Conservation (phyloP, 208 protist species). For the Leishmania arabica region DNA sequence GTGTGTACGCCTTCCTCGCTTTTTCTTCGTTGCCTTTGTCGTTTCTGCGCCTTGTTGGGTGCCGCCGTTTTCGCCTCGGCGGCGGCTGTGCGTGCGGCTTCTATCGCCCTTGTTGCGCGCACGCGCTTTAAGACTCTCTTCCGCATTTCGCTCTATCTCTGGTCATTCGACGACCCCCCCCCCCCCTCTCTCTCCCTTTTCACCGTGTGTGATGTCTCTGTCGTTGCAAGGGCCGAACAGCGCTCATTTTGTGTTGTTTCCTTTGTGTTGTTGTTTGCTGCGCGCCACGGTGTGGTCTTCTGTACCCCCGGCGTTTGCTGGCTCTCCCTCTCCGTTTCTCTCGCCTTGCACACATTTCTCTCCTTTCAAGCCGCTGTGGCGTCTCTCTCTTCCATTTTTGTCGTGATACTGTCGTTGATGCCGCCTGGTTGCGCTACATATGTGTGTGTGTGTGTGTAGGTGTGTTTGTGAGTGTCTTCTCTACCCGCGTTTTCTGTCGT, state of each 20-base stretch:
- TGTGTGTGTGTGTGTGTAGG: slow-evolving; percentile 5
- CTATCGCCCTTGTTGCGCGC: neutral
- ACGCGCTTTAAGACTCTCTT: neutral
- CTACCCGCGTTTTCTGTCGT: neutral
- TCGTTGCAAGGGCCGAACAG: neutral
- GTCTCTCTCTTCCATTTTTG: slow-evolving; percentile 16
- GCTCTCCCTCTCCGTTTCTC: neutral
- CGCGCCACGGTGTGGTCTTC: neutral
- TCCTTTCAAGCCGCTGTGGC: neutral
- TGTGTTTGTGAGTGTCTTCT: slow-evolving; percentile 1
- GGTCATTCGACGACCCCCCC: neutral
- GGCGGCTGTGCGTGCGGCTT: neutral
- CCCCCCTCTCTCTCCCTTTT: neutral
- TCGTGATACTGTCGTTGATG: neutral
- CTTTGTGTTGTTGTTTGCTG: neutral
- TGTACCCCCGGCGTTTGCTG: neutral
- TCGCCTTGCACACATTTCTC: neutral
- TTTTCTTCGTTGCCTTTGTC: neutral
- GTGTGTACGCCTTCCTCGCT: neutral
- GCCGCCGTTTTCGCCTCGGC: neutral
- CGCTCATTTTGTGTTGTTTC: neutral
- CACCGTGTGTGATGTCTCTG: neutral
- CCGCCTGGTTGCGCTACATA: slow-evolving; percentile 1
- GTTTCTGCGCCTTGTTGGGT: neutral
- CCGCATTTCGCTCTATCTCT: neutral